Conservation (phyloP, 2,329 filamentous ascomycete species). For the Fusarium floridanum region DNA sequence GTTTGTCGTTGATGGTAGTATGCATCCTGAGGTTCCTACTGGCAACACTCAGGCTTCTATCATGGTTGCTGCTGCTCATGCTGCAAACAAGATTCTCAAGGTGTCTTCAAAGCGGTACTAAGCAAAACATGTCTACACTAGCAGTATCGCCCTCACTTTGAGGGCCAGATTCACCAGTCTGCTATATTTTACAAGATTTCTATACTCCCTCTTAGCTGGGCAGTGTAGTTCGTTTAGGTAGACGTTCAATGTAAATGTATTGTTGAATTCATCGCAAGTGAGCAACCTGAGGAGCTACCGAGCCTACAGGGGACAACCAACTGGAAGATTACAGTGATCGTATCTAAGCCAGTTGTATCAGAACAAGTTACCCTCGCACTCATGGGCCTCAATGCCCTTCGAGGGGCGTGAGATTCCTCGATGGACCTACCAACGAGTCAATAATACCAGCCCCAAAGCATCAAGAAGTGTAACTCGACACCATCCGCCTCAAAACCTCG, state of each 20-base stretch:
- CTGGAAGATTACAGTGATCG: not conserved
- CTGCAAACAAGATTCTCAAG: slow-evolving; percentile 40
- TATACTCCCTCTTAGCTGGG: not conserved
- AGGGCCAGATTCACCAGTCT: not conserved
- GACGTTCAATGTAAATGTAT: not conserved
- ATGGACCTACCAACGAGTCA: not conserved
- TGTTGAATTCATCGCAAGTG: not conserved
- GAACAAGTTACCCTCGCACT: not conserved
- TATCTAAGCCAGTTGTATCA: not conserved
- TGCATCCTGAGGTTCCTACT: slow-evolving; percentile 49
- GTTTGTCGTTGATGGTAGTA: slow-evolving; percentile 49
- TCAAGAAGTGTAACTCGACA: not conserved
- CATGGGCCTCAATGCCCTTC: not conserved
- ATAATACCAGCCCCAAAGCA: not conserved
- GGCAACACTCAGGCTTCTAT: slow-evolving; percentile 44
- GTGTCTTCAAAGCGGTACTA: slow-evolving; percentile 1
- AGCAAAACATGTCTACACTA: not conserved
- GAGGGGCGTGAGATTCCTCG: not conserved
- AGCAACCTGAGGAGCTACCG: not conserved
- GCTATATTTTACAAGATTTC: not conserved
- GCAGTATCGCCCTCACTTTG: not conserved
- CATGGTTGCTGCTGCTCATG: slow-evolving; percentile 46
- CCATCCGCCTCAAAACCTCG: not conserved
- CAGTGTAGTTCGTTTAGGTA: too few species aligned
- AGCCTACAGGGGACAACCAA: not conserved